Base-by-base conservation (phyloP, 257 asterid species). In the Phtheirospermum japonicum region DNA sequence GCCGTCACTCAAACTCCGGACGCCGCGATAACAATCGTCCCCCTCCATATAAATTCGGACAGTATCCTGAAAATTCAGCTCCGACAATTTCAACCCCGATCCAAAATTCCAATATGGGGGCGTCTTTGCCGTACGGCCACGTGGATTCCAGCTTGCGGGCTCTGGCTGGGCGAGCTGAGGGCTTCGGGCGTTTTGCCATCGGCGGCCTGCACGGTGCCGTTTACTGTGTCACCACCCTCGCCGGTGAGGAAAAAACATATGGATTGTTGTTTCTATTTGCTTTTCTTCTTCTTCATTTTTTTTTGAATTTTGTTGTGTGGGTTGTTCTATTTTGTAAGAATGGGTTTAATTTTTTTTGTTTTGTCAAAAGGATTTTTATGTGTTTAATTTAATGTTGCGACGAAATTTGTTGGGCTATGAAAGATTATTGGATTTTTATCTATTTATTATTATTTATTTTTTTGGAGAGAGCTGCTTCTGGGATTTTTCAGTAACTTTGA, bases 101-200 rank as follows among this genome's bases (percentile, higher is more conserved):
- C 23, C 57, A 16, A 16, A 46, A 72, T 61, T 4, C 73, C 33
- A 59, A 43, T 39, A 74, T 72, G 83, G 83, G 78, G n/a, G 46
- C 75, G 70, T 56, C 64, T 65, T 72, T 90, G 63, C 96, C 95
- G 3, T 90, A 90, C 69, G 62, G 74, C 17, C 91, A 80, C 62
- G 92, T 82, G 14, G 96, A 90, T 67, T 77, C 73, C 65, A 74
- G 74, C 79, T 73, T 90, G 65, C 78, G 88, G 64, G 82, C 88
- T 13, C 26, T 90, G 62, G 89, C 96, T 45, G 89, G 79, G 65
- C 85, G 79, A 61, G 96, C 98, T 18, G 96, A 90, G 87, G 98
- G 96, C 13, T 90, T 88, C 80, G 98, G 96, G 56, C 80, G 94
- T 12, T 75, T 68, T 59, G 67, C 98, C 20, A 46, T 82, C 65